Evolutionary conservation across 202 grass and related monocot species (phyloP), one percentile per base, ranked within the genome.

Genomic region (Elaeis oleifera): DNA sequence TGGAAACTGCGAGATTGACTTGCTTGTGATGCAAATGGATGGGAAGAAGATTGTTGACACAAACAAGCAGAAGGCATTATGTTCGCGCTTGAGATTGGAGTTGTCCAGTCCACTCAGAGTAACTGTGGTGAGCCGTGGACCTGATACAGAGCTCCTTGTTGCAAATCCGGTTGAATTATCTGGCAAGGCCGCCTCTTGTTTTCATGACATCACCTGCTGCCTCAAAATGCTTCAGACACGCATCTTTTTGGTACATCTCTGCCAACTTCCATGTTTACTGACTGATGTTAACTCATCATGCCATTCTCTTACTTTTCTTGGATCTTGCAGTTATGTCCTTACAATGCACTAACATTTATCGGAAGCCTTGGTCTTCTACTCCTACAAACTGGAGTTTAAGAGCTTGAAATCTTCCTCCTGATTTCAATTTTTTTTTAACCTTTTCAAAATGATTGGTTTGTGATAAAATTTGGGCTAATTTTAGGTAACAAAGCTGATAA

Each of bases 1-100:
- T 23, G 63, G 77, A 18, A 76, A 23, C 13, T 89, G 82, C 2
- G 85, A 89, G 44, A 72, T 89, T 16, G 90, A 95, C 60, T 75
- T 95, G 60, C 86, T 95, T 22, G 71, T 72, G 2, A 74, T 95
- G 61, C 90, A 95, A 86, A 71, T 56, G 9, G 79, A 89, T n/a
- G 82, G 85, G 6, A 74, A 73, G 27, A 95, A 95, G 61, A 84
- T 95, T 17, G 25, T 86, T 15, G 90, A 95, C 53, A 68, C 64
- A 55, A 76, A 81, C 51, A 90, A 79, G 16, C 78, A 87, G 17
- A 69, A 61, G 51, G 58, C 23, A 0, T 48, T 89, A 22, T 89
- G 85, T 28, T 71, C 73, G 3, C 82, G 67, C 18, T 56, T 89
- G 49, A 84, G 68, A 77, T 77, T 36, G 74, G 80, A 89, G 52